phyloP scores from a whole-genome alignment of 257 asterid genomes.

The Rehmannia glutinosa region DNA sequence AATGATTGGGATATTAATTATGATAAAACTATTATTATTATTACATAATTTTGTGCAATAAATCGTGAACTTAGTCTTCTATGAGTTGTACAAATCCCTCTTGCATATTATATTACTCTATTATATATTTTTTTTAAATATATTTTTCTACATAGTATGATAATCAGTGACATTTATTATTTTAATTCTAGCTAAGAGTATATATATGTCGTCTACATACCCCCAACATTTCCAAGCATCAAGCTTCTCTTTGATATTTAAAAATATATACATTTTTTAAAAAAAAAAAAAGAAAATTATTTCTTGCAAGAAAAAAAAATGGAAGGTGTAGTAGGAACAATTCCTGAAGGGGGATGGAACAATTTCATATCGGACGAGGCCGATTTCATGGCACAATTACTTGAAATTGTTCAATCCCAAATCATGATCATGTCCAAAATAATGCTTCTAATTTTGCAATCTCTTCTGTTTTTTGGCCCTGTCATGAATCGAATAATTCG shows the following conservation, averaged over 20 bases:
- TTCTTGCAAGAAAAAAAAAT: slow-evolving; percentile 23
- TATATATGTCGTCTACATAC: slow-evolving; percentile 24
- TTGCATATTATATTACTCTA: background rate
- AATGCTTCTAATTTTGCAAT: slow-evolving; percentile 6
- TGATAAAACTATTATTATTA: no score
- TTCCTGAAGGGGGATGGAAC: slow-evolving; percentile 49
- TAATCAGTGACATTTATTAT: background rate
- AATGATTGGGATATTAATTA: no score
- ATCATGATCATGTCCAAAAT: slow-evolving; percentile 16
- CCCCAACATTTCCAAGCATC: slow-evolving; percentile 15
- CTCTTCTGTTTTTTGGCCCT: slow-evolving; percentile 26
- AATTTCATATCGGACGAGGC: slow-evolving; percentile 44
- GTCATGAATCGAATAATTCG: background rate
- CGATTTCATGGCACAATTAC: slow-evolving; percentile 58
- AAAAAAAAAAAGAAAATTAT: background rate
- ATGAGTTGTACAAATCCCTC: slow-evolving; percentile 20
- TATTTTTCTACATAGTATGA: background rate
- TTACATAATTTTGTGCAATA: no score
- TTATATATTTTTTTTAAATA: no score
- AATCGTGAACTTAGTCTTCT: slow-evolving; percentile 27
- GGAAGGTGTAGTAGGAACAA: slow-evolving; percentile 38
- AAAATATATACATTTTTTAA: background rate
- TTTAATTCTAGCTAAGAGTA: slow-evolving; percentile 19
- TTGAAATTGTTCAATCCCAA: slow-evolving; percentile 41
- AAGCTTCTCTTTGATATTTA: slow-evolving; percentile 10